Conservation (phyloP, 2,329 filamentous ascomycete species). For the Neospermospora avenae region DNA sequence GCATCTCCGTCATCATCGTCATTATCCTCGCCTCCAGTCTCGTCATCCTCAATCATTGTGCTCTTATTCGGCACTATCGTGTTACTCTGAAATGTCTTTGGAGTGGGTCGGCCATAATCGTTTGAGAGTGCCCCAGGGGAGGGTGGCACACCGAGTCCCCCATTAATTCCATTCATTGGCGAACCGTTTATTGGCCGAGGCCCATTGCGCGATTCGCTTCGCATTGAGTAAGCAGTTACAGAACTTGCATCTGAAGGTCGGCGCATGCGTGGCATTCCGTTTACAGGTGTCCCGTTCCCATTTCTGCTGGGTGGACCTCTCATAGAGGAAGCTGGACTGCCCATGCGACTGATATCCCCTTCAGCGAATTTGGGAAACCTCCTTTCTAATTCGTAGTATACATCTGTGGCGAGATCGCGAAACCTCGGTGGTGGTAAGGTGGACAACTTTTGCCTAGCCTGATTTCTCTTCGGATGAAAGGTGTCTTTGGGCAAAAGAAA, state of each 20-base stretch:
- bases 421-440: conserved; percentile 85
- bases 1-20: conserved; percentile 78
- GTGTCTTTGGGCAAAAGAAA: conserved; percentile 80
- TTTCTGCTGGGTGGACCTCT: conserved; percentile 56
- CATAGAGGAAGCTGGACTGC: conserved; percentile 66
- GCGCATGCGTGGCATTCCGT: conserved; percentile 49
- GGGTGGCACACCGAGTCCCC: conserved; percentile 51
- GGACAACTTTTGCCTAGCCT: conserved; percentile 92
- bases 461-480: conserved; percentile 96
- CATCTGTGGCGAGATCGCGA: conserved; percentile 88
- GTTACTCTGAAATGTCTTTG: conserved; percentile 90
- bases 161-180: conserved; percentile 23
- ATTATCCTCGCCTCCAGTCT: conserved; percentile 63
- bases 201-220: conserved; percentile 35
- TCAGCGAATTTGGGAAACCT: conserved; percentile 78
- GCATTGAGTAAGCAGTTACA: conserved; percentile 38
- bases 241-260: conserved; percentile 58
- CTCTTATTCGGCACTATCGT: conserved; percentile 98
- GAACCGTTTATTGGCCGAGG: conserved; percentile 39
- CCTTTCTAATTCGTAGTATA: conserved; percentile 91
- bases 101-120: conserved; percentile 71
- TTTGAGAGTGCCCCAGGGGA: conserved; percentile 58
- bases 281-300: conserved; percentile 55
- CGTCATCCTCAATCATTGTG: conserved; percentile 94
- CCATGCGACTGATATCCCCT: conserved; percentile 64